phyloP scores from a whole-genome alignment of 345 rosid genomes.

The Turnera subulata region DNA sequence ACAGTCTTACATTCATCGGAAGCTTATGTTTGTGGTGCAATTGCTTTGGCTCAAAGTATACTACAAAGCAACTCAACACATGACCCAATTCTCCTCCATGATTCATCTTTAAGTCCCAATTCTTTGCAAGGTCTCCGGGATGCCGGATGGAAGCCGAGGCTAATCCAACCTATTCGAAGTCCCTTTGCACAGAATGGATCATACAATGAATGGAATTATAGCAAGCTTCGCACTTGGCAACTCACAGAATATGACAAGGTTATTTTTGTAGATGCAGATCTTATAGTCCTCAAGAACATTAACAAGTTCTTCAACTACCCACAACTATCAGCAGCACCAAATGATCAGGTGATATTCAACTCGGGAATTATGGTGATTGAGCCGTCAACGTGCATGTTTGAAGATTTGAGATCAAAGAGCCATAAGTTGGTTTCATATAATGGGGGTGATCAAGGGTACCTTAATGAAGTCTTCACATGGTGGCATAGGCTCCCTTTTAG shows the following conservation, averaged over 20 bases:
- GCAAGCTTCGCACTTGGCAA: constrained; percentile 79
- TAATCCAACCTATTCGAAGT: constrained; percentile 51
- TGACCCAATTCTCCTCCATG: constrained; percentile 71
- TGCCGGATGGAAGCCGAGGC: constrained; percentile 62
- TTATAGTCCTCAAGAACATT: constrained; percentile 48
- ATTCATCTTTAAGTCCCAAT: constrained; percentile 34
- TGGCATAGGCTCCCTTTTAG: constrained; percentile 70
- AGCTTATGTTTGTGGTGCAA: constrained; percentile 86
- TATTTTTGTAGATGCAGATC: constrained; percentile 71
- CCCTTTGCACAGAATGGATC: constrained; percentile 50
- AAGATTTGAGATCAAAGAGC: constrained; percentile 44
- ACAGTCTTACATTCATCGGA: constrained; percentile 86
- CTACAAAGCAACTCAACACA: constrained; percentile 38
- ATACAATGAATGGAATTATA: constrained; percentile 89
- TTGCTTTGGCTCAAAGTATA: constrained; percentile 80
- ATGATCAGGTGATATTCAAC: constrained; percentile 50
- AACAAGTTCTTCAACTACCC: constrained; percentile 61
- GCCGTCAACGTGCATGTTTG: constrained; percentile 70
- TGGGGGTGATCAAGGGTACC: constrained; percentile 89
- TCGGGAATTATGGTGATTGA: constrained; percentile 89
- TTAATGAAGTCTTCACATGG: constrained; percentile 75
- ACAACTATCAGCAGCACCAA: constrained; percentile 54
- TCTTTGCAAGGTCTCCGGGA: constrained; percentile 45
- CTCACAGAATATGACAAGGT: constrained; percentile 52
- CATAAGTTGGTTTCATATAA: constrained; percentile 49